Evolutionary conservation across 345 rosid genomes (phyloP).

Genomic region (Acer campestre): DNA sequence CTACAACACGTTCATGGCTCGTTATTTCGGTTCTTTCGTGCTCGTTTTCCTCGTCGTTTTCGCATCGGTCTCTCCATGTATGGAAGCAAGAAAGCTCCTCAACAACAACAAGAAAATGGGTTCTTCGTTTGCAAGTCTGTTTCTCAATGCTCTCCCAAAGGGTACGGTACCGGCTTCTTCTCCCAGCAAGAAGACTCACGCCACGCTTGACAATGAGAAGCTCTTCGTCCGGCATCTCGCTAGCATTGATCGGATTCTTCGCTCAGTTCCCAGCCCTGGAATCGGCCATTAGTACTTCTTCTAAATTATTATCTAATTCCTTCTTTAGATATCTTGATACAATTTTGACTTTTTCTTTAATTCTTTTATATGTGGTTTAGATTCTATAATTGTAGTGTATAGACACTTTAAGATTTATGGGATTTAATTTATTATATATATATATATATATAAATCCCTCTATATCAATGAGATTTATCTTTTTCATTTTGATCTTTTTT

Average conservation of each 20-base stretch:
- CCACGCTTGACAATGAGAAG: conserved; percentile 44
- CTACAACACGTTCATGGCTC: conserved; percentile 43
- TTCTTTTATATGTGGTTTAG: background rate
- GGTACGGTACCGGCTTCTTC: conserved; percentile 58
- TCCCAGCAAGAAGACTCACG: conserved; percentile 73
- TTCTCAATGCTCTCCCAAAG: conserved; percentile 61
- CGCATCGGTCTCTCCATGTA: conserved; percentile 30
- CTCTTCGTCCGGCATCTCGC: conserved; percentile 63
- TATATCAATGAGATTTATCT: conserved; percentile 1
- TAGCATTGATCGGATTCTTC: conserved; percentile 58
- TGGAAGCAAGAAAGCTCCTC: conserved; percentile 53
- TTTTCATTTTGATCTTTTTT: background rate
- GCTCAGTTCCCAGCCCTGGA: conserved; percentile 89
- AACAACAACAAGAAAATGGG: conserved; percentile 7
- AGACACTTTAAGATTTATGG: conserved; percentile 1
- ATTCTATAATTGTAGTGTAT: conserved; percentile 5
- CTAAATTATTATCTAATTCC: background rate
- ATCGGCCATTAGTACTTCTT: conserved; percentile 50
- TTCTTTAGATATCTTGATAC: background rate
- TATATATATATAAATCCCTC: conserved; percentile 10
- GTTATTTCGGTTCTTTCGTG: conserved; percentile 22
- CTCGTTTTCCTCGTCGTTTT: conserved; percentile 34
- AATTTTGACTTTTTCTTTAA: conserved; percentile 1
- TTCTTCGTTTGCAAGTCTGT: conserved; percentile 38
- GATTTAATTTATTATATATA: conserved; percentile 9